Base-by-base conservation (phyloP, 2,329 filamentous ascomycete genomes). In the Colletotrichum tropicale region DNA sequence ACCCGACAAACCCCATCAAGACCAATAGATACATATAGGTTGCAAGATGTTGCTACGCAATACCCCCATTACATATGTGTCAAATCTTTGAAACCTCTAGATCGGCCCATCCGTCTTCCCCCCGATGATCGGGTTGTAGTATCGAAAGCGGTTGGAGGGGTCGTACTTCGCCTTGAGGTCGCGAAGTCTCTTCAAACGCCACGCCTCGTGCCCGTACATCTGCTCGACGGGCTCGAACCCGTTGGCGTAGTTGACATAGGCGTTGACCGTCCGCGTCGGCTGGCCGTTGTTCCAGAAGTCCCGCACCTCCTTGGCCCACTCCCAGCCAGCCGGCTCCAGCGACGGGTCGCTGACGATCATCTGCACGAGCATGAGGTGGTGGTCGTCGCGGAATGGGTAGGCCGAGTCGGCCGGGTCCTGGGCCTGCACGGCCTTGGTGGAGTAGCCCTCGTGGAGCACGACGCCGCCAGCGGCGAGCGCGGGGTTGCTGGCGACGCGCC, bases 231-330 rank as follows among this genome's bases (percentile, higher is more conserved):
- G 21, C 60, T 81, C 80, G 16, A 71, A 26, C 3, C 80, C 79
- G 5, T 38, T 65, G n/a, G 78, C 80, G 43, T 82, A 81, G 62
- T 82, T 82, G 12, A 81, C 77, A 13, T 81, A 82, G 12, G 72
- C 65, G 3, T 58, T 62, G 10, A 24, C 18, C 10, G 66, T 16
- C 4, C 76, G 70, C 1, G 28, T 62, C 2, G 78, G 77, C 48
- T 80, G 71, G 13, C 79, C 80, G 7, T 12, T 77, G 16, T 77
- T 78, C 80, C 78, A 81, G 5, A 75, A 48, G 26, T 71, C 65
- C 7, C 66, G 24, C 8, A 64, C 48, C 24, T 79, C 71, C 1
- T 62, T 74, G 10, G 30, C 30, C 60, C 60, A 62, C 28, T 62
- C 18, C 60, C 18, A 21, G 6, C 30, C 60, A 5, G 18, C 60